A percentile compares a stretch with the other conserved stretches of the same genome.
phyloP scores from a whole-genome alignment of 768 basidiomycete genomes.

The Lepiota brunneoincarnata region DNA sequence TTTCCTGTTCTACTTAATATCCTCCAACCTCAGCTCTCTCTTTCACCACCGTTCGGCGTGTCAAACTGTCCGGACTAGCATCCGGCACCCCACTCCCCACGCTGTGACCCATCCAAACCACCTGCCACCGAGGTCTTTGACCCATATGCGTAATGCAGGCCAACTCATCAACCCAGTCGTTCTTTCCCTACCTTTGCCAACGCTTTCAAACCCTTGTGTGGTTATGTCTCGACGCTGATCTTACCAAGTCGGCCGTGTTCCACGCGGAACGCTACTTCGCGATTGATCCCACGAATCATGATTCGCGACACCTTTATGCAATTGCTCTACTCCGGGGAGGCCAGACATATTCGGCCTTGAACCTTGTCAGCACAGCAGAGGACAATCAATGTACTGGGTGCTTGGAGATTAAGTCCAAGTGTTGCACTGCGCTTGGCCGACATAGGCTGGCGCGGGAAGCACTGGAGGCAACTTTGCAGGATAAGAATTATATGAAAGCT shows the following conservation, averaged over 20 bases:
- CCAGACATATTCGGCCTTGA: constrained; percentile 73
- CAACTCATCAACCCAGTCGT: constrained; percentile 39
- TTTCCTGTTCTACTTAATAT: background rate
- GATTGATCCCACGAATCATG: constrained; percentile 68
- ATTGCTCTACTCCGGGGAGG: constrained; percentile 66
- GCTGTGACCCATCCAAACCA: constrained; percentile 28
- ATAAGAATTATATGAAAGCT: constrained; percentile 49
- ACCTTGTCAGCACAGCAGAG: constrained; percentile 61
- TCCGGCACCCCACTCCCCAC: constrained; percentile 9
- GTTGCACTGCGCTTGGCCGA: constrained; percentile 68
- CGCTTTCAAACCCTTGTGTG: constrained; percentile 75
- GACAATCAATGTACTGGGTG: constrained; percentile 71
- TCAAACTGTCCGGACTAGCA: constrained; percentile 4
- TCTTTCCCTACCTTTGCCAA: constrained; percentile 58
- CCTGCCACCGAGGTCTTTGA: background rate
- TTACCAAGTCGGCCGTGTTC: constrained; percentile 80
- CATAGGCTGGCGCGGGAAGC: constrained; percentile 76
- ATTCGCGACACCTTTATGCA: constrained; percentile 84
- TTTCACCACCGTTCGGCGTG: constrained; percentile 1
- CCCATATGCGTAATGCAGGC: constrained; percentile 46
- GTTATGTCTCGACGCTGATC: constrained; percentile 81
- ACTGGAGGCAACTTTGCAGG: constrained; percentile 58
- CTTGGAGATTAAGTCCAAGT: constrained; percentile 74
- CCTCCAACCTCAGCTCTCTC: background rate
- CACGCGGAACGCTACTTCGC: constrained; percentile 84